Conservation (phyloP, 2,329 filamentous ascomycete species). For the Drechslerella coelobrocha region DNA sequence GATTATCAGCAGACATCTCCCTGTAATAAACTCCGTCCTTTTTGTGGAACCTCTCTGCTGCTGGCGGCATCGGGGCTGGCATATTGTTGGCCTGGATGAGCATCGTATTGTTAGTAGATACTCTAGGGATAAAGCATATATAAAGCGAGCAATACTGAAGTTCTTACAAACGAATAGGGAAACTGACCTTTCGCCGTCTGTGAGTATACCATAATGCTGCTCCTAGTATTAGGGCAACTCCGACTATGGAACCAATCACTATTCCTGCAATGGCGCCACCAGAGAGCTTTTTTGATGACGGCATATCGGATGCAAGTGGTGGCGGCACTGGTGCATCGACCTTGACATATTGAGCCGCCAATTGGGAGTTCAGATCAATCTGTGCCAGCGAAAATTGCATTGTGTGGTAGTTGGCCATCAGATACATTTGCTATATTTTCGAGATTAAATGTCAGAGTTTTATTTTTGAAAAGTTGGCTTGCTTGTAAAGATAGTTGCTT, state of each 20-base stretch:
- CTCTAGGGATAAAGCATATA: no score
- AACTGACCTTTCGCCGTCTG: slow-evolving; percentile 30
- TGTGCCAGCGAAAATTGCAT: slow-evolving; percentile 37
- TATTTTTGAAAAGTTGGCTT: no score
- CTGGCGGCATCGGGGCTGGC: slow-evolving; percentile 30
- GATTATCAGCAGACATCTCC: slow-evolving; percentile 33
- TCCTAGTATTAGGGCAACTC: slow-evolving; percentile 19
- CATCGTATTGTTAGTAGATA: background rate
- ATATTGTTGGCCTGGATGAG: slow-evolving; percentile 6
- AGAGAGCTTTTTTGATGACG: slow-evolving; percentile 17
- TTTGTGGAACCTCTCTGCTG: slow-evolving; percentile 26
- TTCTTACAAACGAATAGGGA: background rate
- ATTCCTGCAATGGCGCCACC: slow-evolving; percentile 44
- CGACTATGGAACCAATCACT: slow-evolving; percentile 22
- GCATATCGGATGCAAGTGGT: background rate
- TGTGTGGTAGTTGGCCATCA: slow-evolving; percentile 39
- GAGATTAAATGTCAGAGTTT: background rate
- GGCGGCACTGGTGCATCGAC: slow-evolving; percentile 26
- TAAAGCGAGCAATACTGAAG: no score
- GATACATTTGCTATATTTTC: slow-evolving; percentile 36
- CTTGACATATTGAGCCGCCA: slow-evolving; percentile 27
- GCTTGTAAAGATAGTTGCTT: no score
- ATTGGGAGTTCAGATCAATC: slow-evolving; percentile 26
- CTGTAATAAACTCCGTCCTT: slow-evolving; percentile 28
- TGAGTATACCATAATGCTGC: slow-evolving; percentile 24